Base-by-base conservation (phyloP, 805 yeast genomes). In the Kluyveromyces wickerhamii region DNA sequence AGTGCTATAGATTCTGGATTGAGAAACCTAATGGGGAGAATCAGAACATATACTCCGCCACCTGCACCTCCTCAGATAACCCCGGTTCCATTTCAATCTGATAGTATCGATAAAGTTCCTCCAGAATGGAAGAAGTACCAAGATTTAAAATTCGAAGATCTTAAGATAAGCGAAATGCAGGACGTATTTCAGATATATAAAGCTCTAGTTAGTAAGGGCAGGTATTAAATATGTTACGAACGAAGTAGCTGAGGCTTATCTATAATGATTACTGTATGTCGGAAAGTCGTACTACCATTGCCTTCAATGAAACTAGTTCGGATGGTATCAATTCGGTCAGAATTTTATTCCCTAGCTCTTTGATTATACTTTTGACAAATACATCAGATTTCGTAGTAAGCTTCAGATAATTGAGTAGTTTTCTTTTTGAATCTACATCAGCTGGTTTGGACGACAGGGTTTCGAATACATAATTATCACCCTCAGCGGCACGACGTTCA, bases 401-500 rank as follows among this genome's bases (percentile, higher is more conserved):
- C 27, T 61, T 55, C 60, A 80, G 57, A 36, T 68, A 64, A 8
- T 57, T 53, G 11, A 80, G 55, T 1, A 80, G 79, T 29, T 66
- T 62, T 31, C 51, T 52, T 51, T 79, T 80, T 32, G 72, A 46
- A 6, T 63, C 62, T 3, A 44, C 49, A 48, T 77, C 79, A 1
- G 54, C 47, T 0, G 87, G 75, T 29, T 67, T 68, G 44, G 68
- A 64, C 38, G 63, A 65, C 36, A 80, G 54, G n/a, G 77, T 74
- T 30, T 67, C 65, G 35, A 67, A 41, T 8, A 77, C 38, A 12
- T 36, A 16, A n/a, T 41, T 51, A 36, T 61, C 56, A 33, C 66
- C 63, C 1, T 47, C 41, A 2, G 48, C 40, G 31, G 63, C 63
- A 22, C 51, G 47, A 13, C 62, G 49, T 13, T 12, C 16, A 12